These are phyloP conservation scores for Aspergillus heteromorphus DNA, from an alignment of 495 filamentous ascomycete species.

Conservation along the genomic window DNA sequence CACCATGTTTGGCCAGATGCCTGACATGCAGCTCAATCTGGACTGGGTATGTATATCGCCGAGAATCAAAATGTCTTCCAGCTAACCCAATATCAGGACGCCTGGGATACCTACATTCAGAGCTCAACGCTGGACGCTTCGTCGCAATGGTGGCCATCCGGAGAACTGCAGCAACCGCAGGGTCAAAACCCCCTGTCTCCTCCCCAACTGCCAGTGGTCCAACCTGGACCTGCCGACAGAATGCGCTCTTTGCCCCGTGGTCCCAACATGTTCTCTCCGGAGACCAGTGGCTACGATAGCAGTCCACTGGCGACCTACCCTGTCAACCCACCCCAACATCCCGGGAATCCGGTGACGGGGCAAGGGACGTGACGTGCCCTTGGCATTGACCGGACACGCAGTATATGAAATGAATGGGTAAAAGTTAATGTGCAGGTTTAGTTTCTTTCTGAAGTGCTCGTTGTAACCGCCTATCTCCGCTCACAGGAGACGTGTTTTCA, in stretches of 20 bases:
- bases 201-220: slow-evolving; percentile 9
- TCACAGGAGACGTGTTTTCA: background rate
- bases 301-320: background rate
- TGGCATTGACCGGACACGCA: background rate
- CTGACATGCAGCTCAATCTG: slow-evolving; percentile 61
- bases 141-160: slow-evolving; percentile 44
- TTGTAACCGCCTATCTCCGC: background rate
- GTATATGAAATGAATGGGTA: background rate
- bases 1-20: slow-evolving; percentile 53
- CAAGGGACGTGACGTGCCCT: background rate
- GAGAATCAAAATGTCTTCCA: background rate
- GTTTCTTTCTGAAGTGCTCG: background rate
- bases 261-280: slow-evolving; percentile 10
- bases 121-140: slow-evolving; percentile 42
- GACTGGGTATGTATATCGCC: slow-evolving; percentile 64
- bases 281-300: slow-evolving; percentile 10
- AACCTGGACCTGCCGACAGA: slow-evolving; percentile 10
- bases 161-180: slow-evolving; percentile 29
- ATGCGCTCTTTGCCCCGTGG: slow-evolving; percentile 13
- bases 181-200: slow-evolving; percentile 13
- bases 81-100: slow-evolving; percentile 37
- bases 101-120: slow-evolving; percentile 53
- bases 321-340: background rate
- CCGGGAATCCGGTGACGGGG: background rate
- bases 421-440: background rate